Percentiles rank a stretch among this genome's conserved stretches.
These are phyloP conservation scores for Melocanna baccifera DNA, from an alignment of 176 grass and related monocot genomes.

Conservation along the genomic window DNA sequence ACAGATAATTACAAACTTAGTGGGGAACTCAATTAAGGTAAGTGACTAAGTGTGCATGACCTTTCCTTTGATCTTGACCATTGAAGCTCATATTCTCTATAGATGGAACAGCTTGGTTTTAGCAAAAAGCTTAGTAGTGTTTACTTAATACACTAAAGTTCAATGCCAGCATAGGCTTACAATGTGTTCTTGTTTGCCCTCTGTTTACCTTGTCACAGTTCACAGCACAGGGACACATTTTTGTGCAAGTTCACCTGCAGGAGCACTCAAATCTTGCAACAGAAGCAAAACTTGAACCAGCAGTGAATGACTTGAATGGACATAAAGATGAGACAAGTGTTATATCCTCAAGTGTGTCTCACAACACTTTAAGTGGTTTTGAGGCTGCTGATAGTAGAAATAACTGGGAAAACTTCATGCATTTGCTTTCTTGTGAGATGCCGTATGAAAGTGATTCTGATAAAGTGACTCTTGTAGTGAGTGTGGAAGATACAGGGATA, in stretches of 20 bases:
- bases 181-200: slow-evolving; percentile 22
- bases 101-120: background rate
- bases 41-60: slow-evolving; percentile 9
- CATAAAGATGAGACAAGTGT: slow-evolving; percentile 53
- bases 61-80: background rate
- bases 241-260: slow-evolving; percentile 94
- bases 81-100: background rate
- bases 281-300: slow-evolving; percentile 57
- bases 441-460: slow-evolving; percentile 46
- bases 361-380: slow-evolving; percentile 86
- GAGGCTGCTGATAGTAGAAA: slow-evolving; percentile 89
- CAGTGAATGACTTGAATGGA: slow-evolving; percentile 49
- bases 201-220: slow-evolving; percentile 55
- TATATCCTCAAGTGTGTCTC: slow-evolving; percentile 32
- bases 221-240: slow-evolving; percentile 87
- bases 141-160: slow-evolving; percentile 4
- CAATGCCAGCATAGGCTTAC: slow-evolving; percentile 27
- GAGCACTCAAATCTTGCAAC: slow-evolving; percentile 72
- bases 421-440: slow-evolving; percentile 54
- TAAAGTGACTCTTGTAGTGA: slow-evolving; percentile 79
- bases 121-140: background rate
- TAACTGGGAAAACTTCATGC: slow-evolving; percentile 84
- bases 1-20: slow-evolving; percentile 97
- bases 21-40: slow-evolving; percentile 96
- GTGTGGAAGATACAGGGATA: slow-evolving; percentile 90